Conservation (phyloP, 345 rosid genomes). For the Physaria fendleri region DNA sequence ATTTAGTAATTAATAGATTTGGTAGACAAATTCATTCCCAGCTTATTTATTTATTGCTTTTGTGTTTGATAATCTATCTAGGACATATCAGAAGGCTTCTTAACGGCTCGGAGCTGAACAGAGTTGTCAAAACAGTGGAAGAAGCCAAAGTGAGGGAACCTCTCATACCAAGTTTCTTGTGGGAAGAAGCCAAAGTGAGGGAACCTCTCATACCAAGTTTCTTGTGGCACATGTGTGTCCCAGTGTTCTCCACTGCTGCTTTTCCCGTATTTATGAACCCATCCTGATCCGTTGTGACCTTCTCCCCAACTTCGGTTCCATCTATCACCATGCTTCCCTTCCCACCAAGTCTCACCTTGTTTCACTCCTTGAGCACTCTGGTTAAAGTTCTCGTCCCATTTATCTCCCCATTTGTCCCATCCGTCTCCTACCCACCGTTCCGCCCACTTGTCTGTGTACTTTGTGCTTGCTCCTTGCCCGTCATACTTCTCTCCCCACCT, state of each 20-base stretch:
- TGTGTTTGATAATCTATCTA: not conserved
- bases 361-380: conserved; percentile 72
- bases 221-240: conserved; percentile 73
- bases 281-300: conserved; percentile 86
- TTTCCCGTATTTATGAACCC: conserved; percentile 95
- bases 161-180: conserved; percentile 97
- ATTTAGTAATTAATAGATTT: too few species aligned
- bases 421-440: conserved; percentile 75
- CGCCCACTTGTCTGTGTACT: conserved; percentile 96
- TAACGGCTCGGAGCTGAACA: conserved; percentile 69
- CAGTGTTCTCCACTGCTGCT: conserved; percentile 96
- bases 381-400: conserved; percentile 91
- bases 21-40: not conserved
- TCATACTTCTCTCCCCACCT: conserved; percentile 98
- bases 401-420: conserved; percentile 99
- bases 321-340: conserved; percentile 66
- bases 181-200: conserved; percentile 91
- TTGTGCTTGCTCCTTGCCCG: conserved; percentile 78
- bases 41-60: not conserved
- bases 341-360: conserved; percentile 98
- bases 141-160: conserved; percentile 88
- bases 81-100: conserved; percentile 51
- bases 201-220: conserved; percentile 93
- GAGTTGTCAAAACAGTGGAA: conserved; percentile 91
- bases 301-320: conserved; percentile 99